Percentiles rank a stretch among this genome's conserved stretches.
Evolutionary conservation across 2,329 filamentous ascomycete species (phyloP).

Genomic region (Microdochium bolleyi): DNA sequence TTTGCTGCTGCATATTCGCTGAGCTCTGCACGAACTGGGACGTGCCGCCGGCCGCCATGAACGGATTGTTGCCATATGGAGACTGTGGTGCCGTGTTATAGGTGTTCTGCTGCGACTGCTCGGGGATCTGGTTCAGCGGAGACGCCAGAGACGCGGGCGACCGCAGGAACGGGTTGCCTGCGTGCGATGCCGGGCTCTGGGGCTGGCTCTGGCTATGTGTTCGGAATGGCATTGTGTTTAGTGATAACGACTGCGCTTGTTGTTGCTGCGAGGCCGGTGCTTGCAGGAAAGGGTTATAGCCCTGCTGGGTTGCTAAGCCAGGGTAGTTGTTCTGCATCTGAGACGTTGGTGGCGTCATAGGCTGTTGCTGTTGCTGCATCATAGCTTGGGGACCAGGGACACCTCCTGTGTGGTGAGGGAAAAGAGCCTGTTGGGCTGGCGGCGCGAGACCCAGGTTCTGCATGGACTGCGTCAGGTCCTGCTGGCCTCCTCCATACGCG

Average conservation of each 20-base stretch:
- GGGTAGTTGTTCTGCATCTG: conserved; percentile 25
- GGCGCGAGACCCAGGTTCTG: conserved; percentile 64
- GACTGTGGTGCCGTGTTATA: conserved; percentile 20
- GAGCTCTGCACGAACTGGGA: not conserved
- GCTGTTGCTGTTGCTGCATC: conserved; percentile 34
- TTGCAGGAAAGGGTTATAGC: conserved; percentile 46
- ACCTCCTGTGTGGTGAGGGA: conserved; percentile 70
- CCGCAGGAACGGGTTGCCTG: conserved; percentile 20
- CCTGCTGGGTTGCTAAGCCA: conserved; percentile 27
- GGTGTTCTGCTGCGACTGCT: conserved; percentile 25
- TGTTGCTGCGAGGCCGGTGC: conserved; percentile 18
- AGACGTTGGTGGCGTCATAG: conserved; percentile 32
- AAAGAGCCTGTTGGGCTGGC: conserved; percentile 45
- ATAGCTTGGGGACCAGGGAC: conserved; percentile 30
- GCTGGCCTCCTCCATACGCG: conserved; percentile 20
- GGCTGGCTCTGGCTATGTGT: conserved; percentile 12
- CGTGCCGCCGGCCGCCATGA: conserved; percentile 14
- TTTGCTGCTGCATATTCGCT: conserved; percentile 15
- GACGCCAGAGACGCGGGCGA: conserved; percentile 21
- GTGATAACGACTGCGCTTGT: conserved; percentile 18
- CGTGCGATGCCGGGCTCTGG: conserved; percentile 11
- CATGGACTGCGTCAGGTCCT: conserved; percentile 58
- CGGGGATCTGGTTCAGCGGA: conserved; percentile 23
- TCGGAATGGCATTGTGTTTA: conserved; percentile 17
- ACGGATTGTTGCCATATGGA: conserved; percentile 22